Conservation (phyloP, 23 red algal species). For the Gracilaria caudata region DNA sequence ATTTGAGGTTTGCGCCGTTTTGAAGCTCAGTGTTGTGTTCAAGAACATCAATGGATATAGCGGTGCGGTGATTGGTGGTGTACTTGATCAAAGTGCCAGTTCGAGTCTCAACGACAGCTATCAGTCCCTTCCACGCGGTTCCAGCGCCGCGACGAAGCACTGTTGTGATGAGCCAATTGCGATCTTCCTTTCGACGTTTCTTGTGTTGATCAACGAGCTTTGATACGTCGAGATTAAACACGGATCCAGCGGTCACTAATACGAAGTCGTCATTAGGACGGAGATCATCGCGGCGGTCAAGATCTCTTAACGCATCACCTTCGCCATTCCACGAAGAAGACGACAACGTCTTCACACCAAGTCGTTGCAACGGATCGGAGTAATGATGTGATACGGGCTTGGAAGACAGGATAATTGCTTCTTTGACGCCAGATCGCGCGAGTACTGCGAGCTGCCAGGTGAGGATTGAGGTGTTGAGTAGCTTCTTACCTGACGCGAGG, state of each 20-base stretch:
- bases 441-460: slow-evolving; percentile 70
- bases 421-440: slow-evolving; percentile 64
- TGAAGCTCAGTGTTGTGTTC: slow-evolving; percentile 26
- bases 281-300: slow-evolving; percentile 73
- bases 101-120: slow-evolving; percentile 58
- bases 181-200: slow-evolving; percentile 45
- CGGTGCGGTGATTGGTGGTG: background rate
- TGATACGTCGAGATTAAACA: slow-evolving; percentile 68
- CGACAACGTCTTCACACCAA: slow-evolving; percentile 22
- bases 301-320: slow-evolving; percentile 69
- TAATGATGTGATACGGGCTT: slow-evolving; percentile 16
- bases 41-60: slow-evolving; percentile 43
- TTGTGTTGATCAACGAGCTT: slow-evolving; percentile 65
- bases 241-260: slow-evolving; percentile 54
- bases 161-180: slow-evolving; percentile 73
- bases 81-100: slow-evolving; percentile 79
- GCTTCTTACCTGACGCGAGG: slow-evolving; percentile 34
- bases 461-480: slow-evolving; percentile 75
- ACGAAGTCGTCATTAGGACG: slow-evolving; percentile 84
- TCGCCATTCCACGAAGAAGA: slow-evolving; percentile 46
- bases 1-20: slow-evolving; percentile 28
- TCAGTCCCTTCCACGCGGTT: slow-evolving; percentile 22
- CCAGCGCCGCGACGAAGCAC: slow-evolving; percentile 55
- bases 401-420: slow-evolving; percentile 51
- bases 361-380: slow-evolving; percentile 40